Evolutionary conservation across 2,329 filamentous ascomycete genomes (phyloP), one percentile per base, ranked within the genome.

Genomic region (Colletotrichum spinosum): DNA sequence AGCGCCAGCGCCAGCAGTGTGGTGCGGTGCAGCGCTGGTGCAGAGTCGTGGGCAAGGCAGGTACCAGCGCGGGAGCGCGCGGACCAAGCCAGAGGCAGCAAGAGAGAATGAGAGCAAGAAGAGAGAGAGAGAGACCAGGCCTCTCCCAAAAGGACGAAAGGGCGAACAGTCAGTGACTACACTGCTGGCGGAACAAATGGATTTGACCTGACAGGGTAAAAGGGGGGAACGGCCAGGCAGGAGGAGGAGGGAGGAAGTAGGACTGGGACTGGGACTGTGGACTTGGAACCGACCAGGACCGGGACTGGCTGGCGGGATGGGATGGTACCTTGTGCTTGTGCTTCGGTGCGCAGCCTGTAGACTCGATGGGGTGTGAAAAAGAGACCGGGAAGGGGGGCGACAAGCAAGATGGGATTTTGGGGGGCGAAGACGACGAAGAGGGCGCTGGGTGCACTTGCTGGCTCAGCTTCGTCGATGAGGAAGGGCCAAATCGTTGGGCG

Each of bases 31-130:
- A 15, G 45, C 49, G 58, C 53, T 12, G 55, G 60, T 64, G 60
- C 58, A 25, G 58, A 63, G 63, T 53, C 57, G 63, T 56, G 62
- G 56, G 63, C 58, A 48, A 66, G 59, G 63, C 63, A 66, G 52
- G 63, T 63, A 54, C 58, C 63, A 53, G 51, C 25, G 52, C 61
- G 55, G 61, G 62, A 49, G 62, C 63, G 63, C 57, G 63, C 58
- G 60, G 63, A 35, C 63, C 58, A 53, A 53, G 41, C 13, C 58
- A 58, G 60, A 60, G 53, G 46, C 59, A 39, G 54, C 59, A 63
- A 51, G 44, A 55, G 59, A 45, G 59, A 17, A 17, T 17, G 17
- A 45, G 62, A 55, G 62, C 56, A 52, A 42, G 62, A 41, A 59
- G 57, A 56, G 39, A 25, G 46, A 25, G 46, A 46, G 25, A 46